These are phyloP conservation scores for Coelastrella sp. DNA, from an alignment of 139 green algal genomes.

Conservation along the genomic window DNA sequence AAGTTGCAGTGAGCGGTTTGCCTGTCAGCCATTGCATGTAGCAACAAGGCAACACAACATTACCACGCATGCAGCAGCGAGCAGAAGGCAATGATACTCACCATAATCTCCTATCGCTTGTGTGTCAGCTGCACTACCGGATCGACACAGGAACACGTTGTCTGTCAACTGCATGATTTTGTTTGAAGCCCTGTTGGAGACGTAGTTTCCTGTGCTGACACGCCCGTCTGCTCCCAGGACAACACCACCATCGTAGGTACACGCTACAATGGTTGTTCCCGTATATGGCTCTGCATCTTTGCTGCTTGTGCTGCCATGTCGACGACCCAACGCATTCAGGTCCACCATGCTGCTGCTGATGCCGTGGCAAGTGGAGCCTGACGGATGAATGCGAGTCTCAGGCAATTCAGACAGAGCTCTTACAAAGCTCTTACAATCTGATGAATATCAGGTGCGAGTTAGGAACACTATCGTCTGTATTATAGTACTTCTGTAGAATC, in stretches of 20 bases:
- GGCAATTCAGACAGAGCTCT: no score
- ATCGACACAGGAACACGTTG: conserved; percentile 84
- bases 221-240: conserved; percentile 93
- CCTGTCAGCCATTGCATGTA: not conserved
- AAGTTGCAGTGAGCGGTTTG: no score
- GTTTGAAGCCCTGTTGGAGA: conserved; percentile 95
- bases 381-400: no score
- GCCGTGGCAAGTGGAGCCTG: not conserved
- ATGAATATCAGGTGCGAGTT: no score
- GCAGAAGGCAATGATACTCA: conserved; percentile 49
- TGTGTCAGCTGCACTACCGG: conserved; percentile 90
- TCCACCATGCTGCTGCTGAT: conserved; percentile 40
- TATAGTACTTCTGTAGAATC: not conserved
- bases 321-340: conserved; percentile 19
- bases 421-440: no score
- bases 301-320: conserved; percentile 17
- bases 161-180: conserved; percentile 94
- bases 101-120: conserved; percentile 91
- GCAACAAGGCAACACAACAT: not conserved
- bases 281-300: conserved; percentile 58
- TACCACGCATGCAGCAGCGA: conserved; percentile 30
- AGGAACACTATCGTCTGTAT: no score
- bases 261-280: conserved; percentile 96
- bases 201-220: conserved; percentile 90
- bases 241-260: conserved; percentile 89